phyloP scores from a whole-genome alignment of 208 protist species.

The Acanthamoeba rhysodes region DNA sequence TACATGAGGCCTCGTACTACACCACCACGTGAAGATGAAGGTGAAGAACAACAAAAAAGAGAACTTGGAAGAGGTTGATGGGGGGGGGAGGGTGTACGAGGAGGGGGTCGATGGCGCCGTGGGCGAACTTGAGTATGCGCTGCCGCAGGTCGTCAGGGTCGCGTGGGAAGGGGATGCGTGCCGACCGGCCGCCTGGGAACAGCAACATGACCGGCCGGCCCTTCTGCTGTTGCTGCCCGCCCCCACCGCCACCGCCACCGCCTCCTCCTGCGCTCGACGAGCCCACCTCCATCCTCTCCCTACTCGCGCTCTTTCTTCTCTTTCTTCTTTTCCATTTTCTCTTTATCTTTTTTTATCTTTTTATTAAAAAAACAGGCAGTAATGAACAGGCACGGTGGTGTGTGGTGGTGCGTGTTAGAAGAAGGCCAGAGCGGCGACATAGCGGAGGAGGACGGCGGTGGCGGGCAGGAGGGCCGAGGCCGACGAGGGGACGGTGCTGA shows the following conservation, averaged over 20 bases:
- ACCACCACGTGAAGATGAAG: no score
- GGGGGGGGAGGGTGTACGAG: background rate
- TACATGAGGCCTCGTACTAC: no score
- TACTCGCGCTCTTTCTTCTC: background rate
- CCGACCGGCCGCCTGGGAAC: constrained; percentile 11
- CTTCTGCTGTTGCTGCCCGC: background rate
- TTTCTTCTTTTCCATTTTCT: background rate
- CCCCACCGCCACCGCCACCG: no score
- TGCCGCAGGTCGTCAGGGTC: background rate
- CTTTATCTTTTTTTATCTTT: no score
- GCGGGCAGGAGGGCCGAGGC: background rate
- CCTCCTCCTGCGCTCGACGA: background rate
- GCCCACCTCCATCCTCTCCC: background rate
- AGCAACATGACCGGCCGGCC: constrained; percentile 9
- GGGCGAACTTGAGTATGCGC: constrained; percentile 20
- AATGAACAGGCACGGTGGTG: no score
- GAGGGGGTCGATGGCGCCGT: background rate
- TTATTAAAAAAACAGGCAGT: no score
- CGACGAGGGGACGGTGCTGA: background rate
- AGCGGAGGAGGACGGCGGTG: background rate
- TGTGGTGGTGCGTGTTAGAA: no score
- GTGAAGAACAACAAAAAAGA: no score
- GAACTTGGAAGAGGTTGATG: no score
- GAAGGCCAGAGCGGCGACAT: background rate
- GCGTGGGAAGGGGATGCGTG: constrained; percentile 24